Evolutionary conservation across 176 grass and related monocot genomes (phyloP), one percentile per base, ranked within the genome.

Genomic region (Panicum miliaceum): DNA sequence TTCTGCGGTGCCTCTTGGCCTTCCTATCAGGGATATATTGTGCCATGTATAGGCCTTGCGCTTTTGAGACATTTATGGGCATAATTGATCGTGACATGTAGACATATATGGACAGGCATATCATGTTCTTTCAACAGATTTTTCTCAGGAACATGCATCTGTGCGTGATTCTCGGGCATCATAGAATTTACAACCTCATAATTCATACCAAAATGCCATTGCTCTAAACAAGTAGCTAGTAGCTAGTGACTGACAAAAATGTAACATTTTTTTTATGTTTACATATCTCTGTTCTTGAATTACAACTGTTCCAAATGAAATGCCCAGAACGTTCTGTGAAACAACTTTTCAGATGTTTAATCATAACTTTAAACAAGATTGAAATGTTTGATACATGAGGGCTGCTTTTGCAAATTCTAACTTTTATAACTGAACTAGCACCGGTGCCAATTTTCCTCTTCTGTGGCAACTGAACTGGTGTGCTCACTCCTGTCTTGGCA

Each of bases 401-500:
- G 61, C 27, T 66, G 14, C 20, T 75, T 67, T 10, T 68, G 67
- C 51, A 80, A 38, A 75, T 60, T 3, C 52, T 60, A 78, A 35
- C 62, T 32, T 85, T 60, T 42, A 20, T 69, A 67, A 75, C 10
- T 27, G 65, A 37, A 72, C n/a, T 81, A 40, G 26, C 50, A 57
- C 82, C 58, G 73, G 81, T 64, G 76, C 71, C 59, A 83, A 27
- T 59, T 70, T 84, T 3, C 18, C 60, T 46, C 79, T 53, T 43
- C 7, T 32, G 26, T 73, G 14, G 57, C 43, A 86, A 46, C 14
- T 86, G 45, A 77, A 80, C 59, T 23, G 70, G 64, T 29, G 18
- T 41, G 38, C 52, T 82, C 53, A 78, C 53, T 38, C 3, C 2
- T 80, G 47, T 47, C 27, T 48, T 74, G 74, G 56, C 88, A 95